Evolutionary conservation across 75 land plant genomes (phyloP), one percentile per base, ranked within the genome.

Genomic region (Pinus albicaulis): DNA sequence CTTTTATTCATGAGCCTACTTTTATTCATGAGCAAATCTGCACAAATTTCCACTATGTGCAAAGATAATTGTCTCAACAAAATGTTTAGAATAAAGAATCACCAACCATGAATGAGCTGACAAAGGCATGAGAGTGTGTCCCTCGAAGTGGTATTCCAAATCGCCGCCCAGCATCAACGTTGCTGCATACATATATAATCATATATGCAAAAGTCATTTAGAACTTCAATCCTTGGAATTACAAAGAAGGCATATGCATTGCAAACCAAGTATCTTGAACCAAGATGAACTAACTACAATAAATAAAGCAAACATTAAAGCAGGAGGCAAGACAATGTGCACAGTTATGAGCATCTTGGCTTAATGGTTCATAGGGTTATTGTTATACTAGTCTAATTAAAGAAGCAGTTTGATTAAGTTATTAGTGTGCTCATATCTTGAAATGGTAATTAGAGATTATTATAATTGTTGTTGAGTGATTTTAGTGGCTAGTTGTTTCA

Each of bases 141-240:
- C 98, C 98, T 71, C 93, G 93, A 76, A 95, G 90, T 63, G 98
- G 98, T 77, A 95, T 95, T 25, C 93, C 95, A 81, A 95, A 95
- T 57, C 86, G 48, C 79, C 76, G 83, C 58, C 98, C 98, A 77
- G 98, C 98, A 53, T 89, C 92, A 74, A 95, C 87, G 85, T 95
- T 95, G 76, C 98, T 95, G 87, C 75, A 0, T 71, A 76, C 15
- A 74, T 38, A 48, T 48, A 10, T 48, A 48, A 48, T 2, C 53
- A 71, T 36, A 71, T 36, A 55, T 53, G 31, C 57, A 73, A 57
- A 61, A 20, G 26, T 73, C 31, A 53, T 10, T 11, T 59, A 76
- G 36, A 68, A 10, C 48, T 12, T n/a, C 24, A 68, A 41, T 22
- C 38, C 41, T 68, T 68, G 4, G 41, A 68, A 22, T 1, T 16